These are phyloP conservation scores for Wallacemonas sp. DNA, from an alignment of 208 protist genomes.

Conservation along the genomic window DNA sequence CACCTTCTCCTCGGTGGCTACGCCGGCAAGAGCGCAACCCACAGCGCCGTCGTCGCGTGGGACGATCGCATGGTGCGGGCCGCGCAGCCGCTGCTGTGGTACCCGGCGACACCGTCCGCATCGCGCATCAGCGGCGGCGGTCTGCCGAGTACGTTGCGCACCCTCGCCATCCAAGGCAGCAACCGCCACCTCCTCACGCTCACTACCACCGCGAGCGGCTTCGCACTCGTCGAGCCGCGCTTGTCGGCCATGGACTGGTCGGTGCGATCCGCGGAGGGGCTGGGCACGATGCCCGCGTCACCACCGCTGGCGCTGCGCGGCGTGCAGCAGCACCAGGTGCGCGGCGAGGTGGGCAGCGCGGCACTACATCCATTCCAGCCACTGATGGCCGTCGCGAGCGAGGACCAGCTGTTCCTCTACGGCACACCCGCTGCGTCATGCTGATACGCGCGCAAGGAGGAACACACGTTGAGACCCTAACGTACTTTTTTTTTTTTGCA, in stretches of 20 bases:
- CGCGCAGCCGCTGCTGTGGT: conserved; percentile 24
- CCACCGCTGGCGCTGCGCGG: neutral
- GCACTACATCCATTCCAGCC: conserved; percentile 42
- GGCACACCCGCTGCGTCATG: conserved; percentile 17
- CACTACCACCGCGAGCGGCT: conserved; percentile 44
- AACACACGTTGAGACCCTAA: too few species aligned
- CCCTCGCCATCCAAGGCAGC: conserved; percentile 57
- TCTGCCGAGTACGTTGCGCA: conserved; percentile 14
- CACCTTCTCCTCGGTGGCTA: conserved; percentile 64
- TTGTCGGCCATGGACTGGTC: neutral
- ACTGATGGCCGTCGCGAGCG: conserved; percentile 31
- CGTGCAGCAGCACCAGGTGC: conserved; percentile 20
- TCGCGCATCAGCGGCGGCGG: neutral
- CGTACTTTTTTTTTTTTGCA: too few species aligned
- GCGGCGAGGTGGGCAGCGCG: conserved; percentile 20
- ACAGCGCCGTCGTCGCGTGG: conserved; percentile 34
- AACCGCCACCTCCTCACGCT: conserved; percentile 48
- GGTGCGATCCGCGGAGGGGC: neutral
- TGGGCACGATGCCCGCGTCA: neutral
- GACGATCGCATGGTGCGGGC: conserved; percentile 36
- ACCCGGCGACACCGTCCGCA: conserved; percentile 10
- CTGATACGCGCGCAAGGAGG: neutral
- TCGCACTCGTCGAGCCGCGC: conserved; percentile 34
- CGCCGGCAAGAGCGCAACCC: conserved; percentile 22
- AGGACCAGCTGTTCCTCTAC: conserved; percentile 28